Conservation (phyloP, 1,139 yeast genomes). For the Magnusiomyces sp. region DNA sequence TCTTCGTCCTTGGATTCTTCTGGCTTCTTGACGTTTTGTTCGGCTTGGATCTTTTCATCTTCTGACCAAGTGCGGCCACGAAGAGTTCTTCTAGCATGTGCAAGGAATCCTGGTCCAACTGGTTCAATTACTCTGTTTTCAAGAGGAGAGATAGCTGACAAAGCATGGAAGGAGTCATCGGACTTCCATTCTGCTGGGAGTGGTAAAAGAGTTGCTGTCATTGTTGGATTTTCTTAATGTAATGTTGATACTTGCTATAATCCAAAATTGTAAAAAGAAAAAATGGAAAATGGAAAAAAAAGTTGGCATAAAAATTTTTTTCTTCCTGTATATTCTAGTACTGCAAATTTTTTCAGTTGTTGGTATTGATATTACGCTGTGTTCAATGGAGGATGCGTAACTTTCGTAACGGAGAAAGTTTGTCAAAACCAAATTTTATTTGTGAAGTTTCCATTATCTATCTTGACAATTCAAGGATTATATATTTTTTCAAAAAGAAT, state of each 20-base stretch:
- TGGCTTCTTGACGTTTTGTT: constrained; percentile 66
- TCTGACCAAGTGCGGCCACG: constrained; percentile 99
- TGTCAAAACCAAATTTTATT: too few relatives aligned
- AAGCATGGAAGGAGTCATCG: constrained; percentile 27
- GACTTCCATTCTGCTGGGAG: constrained; percentile 27
- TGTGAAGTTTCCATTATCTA: too few relatives aligned
- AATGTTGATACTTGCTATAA: not conserved
- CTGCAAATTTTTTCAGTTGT: too few relatives aligned
- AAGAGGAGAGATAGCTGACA: constrained; percentile 46
- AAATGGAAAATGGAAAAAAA: too few relatives aligned
- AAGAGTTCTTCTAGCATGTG: constrained; percentile 92
- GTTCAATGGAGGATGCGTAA: too few relatives aligned
- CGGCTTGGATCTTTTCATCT: constrained; percentile 89
- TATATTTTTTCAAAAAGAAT: too few relatives aligned
- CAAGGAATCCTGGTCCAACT: constrained; percentile 90
- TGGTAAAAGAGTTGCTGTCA: constrained; percentile 19
- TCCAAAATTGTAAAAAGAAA: too few relatives aligned
- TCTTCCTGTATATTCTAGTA: too few relatives aligned
- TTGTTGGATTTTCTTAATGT: not conserved
- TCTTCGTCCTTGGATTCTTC: constrained; percentile 67
- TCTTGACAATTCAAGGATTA: too few relatives aligned
- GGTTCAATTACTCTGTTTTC: constrained; percentile 89
- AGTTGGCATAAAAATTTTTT: too few relatives aligned
- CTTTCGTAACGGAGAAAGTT: too few relatives aligned
- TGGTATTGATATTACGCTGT: too few relatives aligned